Percentiles rank a stretch among this genome's conserved stretches.
phyloP scores from a whole-genome alignment of 768 basidiomycete species.

The Gloeophyllum trabeum region DNA sequence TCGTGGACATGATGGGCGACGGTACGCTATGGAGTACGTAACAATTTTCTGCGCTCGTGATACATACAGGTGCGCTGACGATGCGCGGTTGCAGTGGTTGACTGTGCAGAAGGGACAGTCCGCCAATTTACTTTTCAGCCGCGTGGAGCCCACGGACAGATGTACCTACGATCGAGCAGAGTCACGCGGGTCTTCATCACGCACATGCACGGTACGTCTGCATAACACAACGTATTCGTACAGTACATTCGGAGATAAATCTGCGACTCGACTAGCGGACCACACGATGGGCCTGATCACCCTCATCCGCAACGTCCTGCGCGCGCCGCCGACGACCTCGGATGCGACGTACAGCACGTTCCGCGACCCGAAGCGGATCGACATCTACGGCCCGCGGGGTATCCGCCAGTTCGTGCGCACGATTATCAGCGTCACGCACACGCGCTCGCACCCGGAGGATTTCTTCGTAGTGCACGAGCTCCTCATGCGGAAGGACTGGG shows the following conservation, averaged over 20 bases:
- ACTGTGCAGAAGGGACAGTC: conserved; percentile 74
- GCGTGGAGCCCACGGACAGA: conserved; percentile 10
- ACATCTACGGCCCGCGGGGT: conserved; percentile 75
- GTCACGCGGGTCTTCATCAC: conserved; percentile 72
- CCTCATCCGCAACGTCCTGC: conserved; percentile 47
- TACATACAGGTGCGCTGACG: not conserved
- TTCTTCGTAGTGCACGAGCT: conserved; percentile 75
- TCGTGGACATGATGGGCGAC: conserved; percentile 43
- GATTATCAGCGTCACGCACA: conserved; percentile 57
- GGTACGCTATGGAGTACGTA: conserved; percentile 58
- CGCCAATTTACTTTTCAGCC: conserved; percentile 57
- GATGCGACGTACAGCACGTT: conserved; percentile 14
- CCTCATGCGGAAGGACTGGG: conserved; percentile 32
- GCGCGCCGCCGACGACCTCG: conserved; percentile 18
- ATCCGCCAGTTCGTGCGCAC: conserved; percentile 65
- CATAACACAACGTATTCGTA: not conserved
- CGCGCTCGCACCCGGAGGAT: conserved; percentile 32
- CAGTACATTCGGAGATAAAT: not conserved
- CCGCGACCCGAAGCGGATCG: conserved; percentile 29
- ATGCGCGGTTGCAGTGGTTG: conserved; percentile 76
- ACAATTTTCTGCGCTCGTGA: not conserved
- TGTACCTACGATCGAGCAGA: conserved; percentile 27
- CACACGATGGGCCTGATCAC: conserved; percentile 69
- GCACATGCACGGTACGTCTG: conserved; percentile 63
- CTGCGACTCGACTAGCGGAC: conserved; percentile 33